Evolutionary conservation across 2,329 filamentous ascomycete genomes (phyloP).

Genomic region (Colletotrichum simmondsii): DNA sequence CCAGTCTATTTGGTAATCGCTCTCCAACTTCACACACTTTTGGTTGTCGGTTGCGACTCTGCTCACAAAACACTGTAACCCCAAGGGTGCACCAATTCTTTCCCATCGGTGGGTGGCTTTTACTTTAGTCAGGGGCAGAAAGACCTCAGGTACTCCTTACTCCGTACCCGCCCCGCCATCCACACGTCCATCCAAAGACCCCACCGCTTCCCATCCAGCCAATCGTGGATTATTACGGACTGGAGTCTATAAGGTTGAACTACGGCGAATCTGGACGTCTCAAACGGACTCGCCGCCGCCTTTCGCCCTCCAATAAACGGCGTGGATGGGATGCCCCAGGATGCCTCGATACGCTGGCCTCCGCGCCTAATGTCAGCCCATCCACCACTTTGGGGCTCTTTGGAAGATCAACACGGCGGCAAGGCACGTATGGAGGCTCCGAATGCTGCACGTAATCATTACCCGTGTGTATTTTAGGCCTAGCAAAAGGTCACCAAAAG

Average conservation of each 20-base stretch:
- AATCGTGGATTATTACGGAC: constrained; percentile 13
- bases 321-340: constrained; percentile 2
- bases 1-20: constrained; percentile 12
- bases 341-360: constrained; percentile 15
- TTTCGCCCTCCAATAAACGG: background rate
- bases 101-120: background rate
- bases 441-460: constrained; percentile 23
- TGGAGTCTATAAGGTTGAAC: background rate
- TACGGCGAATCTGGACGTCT: constrained; percentile 13
- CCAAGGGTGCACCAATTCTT: constrained; percentile 3
- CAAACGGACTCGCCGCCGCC: background rate
- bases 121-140: constrained; percentile 15
- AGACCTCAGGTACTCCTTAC: no score
- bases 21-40: background rate
- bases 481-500: background rate
- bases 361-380: constrained; percentile 27
- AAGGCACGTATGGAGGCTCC: background rate
- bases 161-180: background rate
- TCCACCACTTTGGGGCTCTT: constrained; percentile 2
- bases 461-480: constrained; percentile 6
- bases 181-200: background rate
- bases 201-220: background rate
- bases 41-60: background rate
- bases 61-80: background rate
- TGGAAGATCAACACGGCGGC: constrained; percentile 4